phyloP scores from a whole-genome alignment of 1,139 yeast species.

The Pichia sp. region DNA sequence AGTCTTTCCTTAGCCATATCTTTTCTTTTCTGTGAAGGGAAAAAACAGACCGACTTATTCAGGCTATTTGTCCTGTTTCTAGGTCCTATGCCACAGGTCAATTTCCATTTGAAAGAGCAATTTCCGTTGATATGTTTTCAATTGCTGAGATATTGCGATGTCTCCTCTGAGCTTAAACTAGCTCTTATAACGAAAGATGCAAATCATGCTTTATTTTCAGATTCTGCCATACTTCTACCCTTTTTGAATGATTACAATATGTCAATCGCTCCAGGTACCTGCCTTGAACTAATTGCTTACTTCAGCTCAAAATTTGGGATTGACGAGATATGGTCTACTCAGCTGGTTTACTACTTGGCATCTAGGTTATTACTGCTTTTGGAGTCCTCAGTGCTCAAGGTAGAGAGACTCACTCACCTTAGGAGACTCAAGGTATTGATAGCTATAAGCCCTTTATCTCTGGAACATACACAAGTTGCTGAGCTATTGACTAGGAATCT shows the following conservation, averaged over 20 bases:
- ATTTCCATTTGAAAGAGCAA: slow-evolving; percentile 24
- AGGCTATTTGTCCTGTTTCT: slow-evolving; percentile 8
- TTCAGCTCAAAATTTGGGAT: slow-evolving; percentile 10
- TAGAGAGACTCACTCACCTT: slow-evolving; percentile 26
- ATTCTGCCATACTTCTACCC: background rate
- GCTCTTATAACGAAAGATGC: no score
- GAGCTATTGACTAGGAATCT: slow-evolving; percentile 24
- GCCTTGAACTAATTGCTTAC: slow-evolving; percentile 10
- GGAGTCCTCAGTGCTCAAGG: slow-evolving; percentile 20
- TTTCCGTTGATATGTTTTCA: slow-evolving; percentile 28
- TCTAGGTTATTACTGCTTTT: slow-evolving; percentile 30
- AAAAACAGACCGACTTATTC: slow-evolving; percentile 11
- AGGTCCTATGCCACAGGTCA: slow-evolving; percentile 5
- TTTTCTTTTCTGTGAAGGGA: slow-evolving; percentile 18
- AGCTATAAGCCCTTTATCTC: slow-evolving; percentile 24
- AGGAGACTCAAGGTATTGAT: slow-evolving; percentile 37
- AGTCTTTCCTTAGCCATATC: slow-evolving; percentile 22
- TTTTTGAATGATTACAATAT: slow-evolving; percentile 14
- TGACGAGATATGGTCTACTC: slow-evolving; percentile 32
- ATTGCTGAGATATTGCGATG: slow-evolving; percentile 35
- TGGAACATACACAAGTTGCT: slow-evolving; percentile 19
- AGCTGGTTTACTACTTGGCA: slow-evolving; percentile 33
- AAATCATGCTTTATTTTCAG: slow-evolving; percentile 4
- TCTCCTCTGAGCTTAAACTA: slow-evolving; percentile 11
- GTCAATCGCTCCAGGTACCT: slow-evolving; percentile 17